A percentile compares a stretch with the other conserved stretches of the same genome.
Evolutionary conservation across 2,329 filamentous ascomycete species (phyloP).

Genomic region (Cercospora beticola): DNA sequence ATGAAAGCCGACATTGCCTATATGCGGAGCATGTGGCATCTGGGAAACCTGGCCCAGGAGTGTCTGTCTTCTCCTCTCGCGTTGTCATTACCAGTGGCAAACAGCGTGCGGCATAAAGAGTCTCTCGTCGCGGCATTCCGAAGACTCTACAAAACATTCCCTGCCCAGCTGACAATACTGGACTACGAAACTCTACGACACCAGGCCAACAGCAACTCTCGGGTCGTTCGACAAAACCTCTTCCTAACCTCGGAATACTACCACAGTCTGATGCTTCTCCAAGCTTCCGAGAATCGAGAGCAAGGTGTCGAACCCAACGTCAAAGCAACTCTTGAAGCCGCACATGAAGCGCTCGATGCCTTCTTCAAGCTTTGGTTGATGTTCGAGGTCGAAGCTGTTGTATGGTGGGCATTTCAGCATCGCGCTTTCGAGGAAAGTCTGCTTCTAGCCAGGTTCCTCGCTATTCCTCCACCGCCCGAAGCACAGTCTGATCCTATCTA

Average conservation of each 20-base stretch:
- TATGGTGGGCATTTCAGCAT: constrained; percentile 86
- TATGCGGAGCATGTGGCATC: constrained; percentile 73
- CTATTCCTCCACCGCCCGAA: constrained; percentile 11
- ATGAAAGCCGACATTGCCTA: constrained; percentile 50
- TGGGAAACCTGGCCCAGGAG: constrained; percentile 76
- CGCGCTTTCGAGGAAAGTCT: constrained; percentile 71
- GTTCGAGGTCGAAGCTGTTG: constrained; percentile 68
- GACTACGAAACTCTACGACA: constrained; percentile 60
- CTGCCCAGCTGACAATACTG: constrained; percentile 67
- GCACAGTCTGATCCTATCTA: constrained; percentile 34
- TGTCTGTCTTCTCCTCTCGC: constrained; percentile 73
- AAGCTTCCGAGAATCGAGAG: constrained; percentile 66
- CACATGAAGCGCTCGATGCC: constrained; percentile 69
- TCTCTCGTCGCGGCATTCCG: constrained; percentile 69
- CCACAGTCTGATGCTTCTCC: constrained; percentile 77
- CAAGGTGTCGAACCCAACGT: constrained; percentile 57
- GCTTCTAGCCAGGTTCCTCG: constrained; percentile 32
- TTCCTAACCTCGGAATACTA: constrained; percentile 81
- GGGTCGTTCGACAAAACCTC: constrained; percentile 70
- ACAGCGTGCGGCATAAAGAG: constrained; percentile 66
- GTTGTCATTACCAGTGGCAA: constrained; percentile 69
- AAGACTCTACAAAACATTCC: constrained; percentile 70
- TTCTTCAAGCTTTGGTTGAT: constrained; percentile 73
- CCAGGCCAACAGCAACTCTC: constrained; percentile 60
- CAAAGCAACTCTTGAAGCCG: constrained; percentile 69